Conservation (phyloP, 2,329 filamentous ascomycete genomes). For the Lachnellula willkommii region DNA sequence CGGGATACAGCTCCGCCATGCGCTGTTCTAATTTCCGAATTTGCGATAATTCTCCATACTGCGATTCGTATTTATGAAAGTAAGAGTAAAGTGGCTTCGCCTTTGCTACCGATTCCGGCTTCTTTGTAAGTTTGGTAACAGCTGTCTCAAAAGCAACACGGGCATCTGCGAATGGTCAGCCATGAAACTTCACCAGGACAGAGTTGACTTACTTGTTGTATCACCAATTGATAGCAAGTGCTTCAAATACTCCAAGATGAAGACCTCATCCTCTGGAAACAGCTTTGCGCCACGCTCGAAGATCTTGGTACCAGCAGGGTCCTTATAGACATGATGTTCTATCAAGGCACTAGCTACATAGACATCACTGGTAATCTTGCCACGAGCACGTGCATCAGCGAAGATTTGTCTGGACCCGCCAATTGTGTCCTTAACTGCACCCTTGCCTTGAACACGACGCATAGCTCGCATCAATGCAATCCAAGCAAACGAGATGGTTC, state of each 20-base stretch:
- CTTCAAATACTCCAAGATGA: conserved; percentile 93
- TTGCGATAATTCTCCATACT: conserved; percentile 87
- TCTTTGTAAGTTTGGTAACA: conserved; percentile 73
- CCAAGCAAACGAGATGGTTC: conserved; percentile 89
- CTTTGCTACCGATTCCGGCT: conserved; percentile 67
- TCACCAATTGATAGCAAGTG: conserved; percentile 90
- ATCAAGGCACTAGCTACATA: conserved; percentile 91
- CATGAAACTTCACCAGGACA: background rate
- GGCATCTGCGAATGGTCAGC: conserved; percentile 59
- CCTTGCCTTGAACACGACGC: conserved; percentile 86
- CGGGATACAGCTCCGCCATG: conserved; percentile 89
- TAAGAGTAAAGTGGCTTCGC: conserved; percentile 83
- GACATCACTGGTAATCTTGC: conserved; percentile 86
- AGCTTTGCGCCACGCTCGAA: conserved; percentile 91
- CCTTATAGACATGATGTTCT: conserved; percentile 94
- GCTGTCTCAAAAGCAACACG: conserved; percentile 94
- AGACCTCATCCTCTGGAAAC: conserved; percentile 88
- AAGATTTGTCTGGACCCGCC: conserved; percentile 81
- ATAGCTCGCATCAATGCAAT: conserved; percentile 91
- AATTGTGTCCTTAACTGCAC: conserved; percentile 39
- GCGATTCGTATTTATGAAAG: conserved; percentile 92
- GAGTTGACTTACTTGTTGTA: conserved; percentile 68
- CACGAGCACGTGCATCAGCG: conserved; percentile 77
- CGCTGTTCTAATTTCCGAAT: conserved; percentile 86
- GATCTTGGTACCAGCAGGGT: conserved; percentile 86